Percentiles rank a stretch among this genome's conserved stretches.
Conservation (phyloP, 176 grass and related monocot genomes). For the Oryza brachyantha region DNA sequence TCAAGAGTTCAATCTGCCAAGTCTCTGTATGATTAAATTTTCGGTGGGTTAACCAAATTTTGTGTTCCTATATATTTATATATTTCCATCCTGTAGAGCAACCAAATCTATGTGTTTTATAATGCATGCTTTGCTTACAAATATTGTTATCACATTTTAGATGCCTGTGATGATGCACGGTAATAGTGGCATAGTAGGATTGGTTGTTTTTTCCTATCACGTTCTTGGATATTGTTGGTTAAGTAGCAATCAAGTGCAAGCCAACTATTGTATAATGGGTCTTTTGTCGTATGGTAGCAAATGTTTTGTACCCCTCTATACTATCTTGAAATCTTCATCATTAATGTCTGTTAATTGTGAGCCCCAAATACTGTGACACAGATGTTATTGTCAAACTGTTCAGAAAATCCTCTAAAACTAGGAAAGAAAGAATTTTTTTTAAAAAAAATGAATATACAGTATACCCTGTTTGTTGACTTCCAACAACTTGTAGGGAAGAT, state of each 20-base stretch:
- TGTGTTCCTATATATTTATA: constrained; percentile 7
- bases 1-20: constrained; percentile 75
- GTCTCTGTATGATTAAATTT: constrained; percentile 68
- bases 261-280: background rate
- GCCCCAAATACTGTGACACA: background rate
- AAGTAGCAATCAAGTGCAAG: background rate
- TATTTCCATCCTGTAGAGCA: constrained; percentile 12
- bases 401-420: background rate
- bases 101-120: background rate
- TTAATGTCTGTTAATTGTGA: background rate
- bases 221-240: background rate
- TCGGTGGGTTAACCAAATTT: background rate
- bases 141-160: background rate
- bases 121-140: background rate
- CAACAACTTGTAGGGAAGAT: background rate
- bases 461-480: background rate
- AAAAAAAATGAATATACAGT: background rate
- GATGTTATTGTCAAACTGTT: background rate
- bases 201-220: background rate
- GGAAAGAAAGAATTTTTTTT: background rate
- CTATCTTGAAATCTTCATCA: background rate
- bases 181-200: constrained; percentile 3
- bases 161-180: background rate
- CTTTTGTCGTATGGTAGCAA: background rate
- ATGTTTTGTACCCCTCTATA: background rate